Base-by-base conservation (phyloP, 2,329 filamentous ascomycete species). In the Simplicillium sp. region DNA sequence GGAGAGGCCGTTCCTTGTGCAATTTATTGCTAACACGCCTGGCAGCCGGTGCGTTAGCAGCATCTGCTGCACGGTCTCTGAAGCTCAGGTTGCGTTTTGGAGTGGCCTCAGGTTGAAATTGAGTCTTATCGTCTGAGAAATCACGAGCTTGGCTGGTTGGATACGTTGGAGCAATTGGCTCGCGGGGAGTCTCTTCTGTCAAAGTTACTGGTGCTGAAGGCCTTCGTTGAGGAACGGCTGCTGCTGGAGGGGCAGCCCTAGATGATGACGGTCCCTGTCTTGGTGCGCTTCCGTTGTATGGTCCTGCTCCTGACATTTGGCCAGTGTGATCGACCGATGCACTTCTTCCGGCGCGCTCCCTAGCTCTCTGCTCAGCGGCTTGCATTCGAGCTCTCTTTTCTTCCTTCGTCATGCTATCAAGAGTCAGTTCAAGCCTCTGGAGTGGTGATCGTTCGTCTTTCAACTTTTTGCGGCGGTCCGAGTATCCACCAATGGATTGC, bases 321-420 rank as follows among this genome's bases (percentile, higher is more conserved):
- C 28, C 20, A 46, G 46, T 14, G 12, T 36, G 12, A 39, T 41
- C 37, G 46, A 32, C 28, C 14, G 34, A 28, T 11, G 60, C 50
- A 49, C 53, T 57, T 17, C 63, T 59, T 31, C 70, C 70, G 11
- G 66, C 68, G 50, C 70, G 71, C 54, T 90, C 81, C 50, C 80
- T 76, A 14, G 82, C 75, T 34, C 77, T 75, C 50, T 80, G 72
- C 59, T 96, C 90, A 6, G 87, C 87, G 52, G 90, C 84, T 56
- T 88, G 77, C 4, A 90, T 79, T 36, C 87, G 76, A 8, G 88
- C 87, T 48, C 90, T 77, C 61, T 94, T 94, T 62, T 96, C 89
- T 64, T 96, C 89, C 60, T 96, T 97, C 59, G 85, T 95, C 61
- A 96, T 90, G 63, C 85, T 88, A 60, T 84, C 84, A 54, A 97